These are phyloP conservation scores for Botrytis porri DNA, from an alignment of 2,329 filamentous ascomycete genomes.

Conservation along the genomic window DNA sequence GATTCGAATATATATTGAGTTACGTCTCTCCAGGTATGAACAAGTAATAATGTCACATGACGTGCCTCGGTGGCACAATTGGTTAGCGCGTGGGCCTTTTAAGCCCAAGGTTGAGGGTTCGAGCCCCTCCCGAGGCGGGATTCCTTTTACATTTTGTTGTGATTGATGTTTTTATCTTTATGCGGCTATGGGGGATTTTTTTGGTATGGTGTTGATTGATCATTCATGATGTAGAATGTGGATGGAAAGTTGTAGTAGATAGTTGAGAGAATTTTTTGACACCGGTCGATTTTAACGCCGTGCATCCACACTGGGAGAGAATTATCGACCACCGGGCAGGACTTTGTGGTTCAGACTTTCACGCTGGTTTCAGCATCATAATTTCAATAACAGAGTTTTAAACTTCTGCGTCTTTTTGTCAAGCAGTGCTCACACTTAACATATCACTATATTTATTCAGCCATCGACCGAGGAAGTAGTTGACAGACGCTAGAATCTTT, in stretches of 20 bases:
- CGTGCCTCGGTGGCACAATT: conserved; percentile 11
- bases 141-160: neutral
- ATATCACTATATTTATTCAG: neutral
- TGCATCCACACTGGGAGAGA: neutral
- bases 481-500: neutral
- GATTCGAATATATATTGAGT: neutral
- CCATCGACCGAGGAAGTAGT: neutral
- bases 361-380: neutral
- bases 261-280: neutral
- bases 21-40: neutral
- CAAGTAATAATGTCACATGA: neutral
- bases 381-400: neutral
- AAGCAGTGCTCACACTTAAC: neutral
- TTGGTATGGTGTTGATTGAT: neutral
- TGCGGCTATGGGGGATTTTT: neutral
- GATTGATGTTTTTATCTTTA: neutral
- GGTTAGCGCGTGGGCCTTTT: conserved; percentile 19
- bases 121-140: conserved; percentile 3
- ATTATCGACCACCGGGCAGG: neutral
- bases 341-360: neutral
- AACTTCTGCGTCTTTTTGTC: neutral
- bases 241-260: neutral
- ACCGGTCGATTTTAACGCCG: neutral
- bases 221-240: neutral
- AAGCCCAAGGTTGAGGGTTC: conserved; percentile 19